Conservation (phyloP, 1,284 basidiomycete species). For the Jaminaea rosea region DNA sequence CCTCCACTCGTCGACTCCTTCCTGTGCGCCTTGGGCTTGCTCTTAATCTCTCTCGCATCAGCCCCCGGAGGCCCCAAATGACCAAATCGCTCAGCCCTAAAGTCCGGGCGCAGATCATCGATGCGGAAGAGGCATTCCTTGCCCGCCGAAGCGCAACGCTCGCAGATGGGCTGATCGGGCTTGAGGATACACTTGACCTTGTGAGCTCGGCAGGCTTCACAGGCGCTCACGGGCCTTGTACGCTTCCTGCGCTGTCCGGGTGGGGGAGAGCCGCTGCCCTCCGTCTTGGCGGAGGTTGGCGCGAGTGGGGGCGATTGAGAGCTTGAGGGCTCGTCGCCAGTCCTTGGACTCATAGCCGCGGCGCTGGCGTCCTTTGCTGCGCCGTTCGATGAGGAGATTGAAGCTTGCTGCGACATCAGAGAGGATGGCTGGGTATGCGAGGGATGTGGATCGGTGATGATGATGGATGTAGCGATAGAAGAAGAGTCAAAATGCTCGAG, state of each 20-base stretch:
- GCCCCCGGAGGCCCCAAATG: conserved; percentile 25
- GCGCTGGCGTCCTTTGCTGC: too few species aligned
- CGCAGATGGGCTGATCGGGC: conserved; percentile 30
- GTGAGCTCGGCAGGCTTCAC: conserved; percentile 35
- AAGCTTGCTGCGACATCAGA: too few species aligned
- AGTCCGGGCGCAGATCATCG: conserved; percentile 33
- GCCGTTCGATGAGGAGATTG: too few species aligned
- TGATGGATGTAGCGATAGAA: too few species aligned
- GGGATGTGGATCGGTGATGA: too few species aligned
- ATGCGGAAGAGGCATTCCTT: conserved; percentile 38
- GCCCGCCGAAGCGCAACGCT: conserved; percentile 29
- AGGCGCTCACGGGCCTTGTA: conserved; percentile 35
- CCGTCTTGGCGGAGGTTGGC: too few species aligned
- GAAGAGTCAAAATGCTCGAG: too few species aligned
- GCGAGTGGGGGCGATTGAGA: too few species aligned
- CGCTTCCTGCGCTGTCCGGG: conserved; percentile 24
- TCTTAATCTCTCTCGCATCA: conserved; percentile 20
- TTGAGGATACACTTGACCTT: conserved; percentile 36
- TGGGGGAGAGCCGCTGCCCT: background rate
- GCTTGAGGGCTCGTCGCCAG: too few species aligned
- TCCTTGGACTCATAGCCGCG: too few species aligned
- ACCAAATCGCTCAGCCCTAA: conserved; percentile 29
- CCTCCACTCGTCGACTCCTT: conserved; percentile 2
- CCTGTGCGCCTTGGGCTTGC: conserved; percentile 14
- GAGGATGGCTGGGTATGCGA: too few species aligned